These are phyloP conservation scores for Ambrosia hybrid DNA, from an alignment of 140 eudicot genomes.

Conservation along the genomic window DNA sequence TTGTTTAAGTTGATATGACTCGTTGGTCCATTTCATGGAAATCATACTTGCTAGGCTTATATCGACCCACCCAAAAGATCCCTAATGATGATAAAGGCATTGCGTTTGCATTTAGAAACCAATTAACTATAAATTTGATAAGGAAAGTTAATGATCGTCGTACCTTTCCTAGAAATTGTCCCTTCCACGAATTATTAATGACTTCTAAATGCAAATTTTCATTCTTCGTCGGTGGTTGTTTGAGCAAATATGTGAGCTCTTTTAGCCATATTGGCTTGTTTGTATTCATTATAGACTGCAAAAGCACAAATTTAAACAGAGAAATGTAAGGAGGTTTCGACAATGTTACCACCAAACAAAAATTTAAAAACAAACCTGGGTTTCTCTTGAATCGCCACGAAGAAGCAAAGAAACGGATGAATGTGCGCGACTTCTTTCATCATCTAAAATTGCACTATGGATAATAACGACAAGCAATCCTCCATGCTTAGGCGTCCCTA, in stretches of 20 bases:
- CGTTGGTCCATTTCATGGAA: neutral
- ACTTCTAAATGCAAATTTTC: neutral
- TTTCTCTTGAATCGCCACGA: neutral
- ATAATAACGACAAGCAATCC: neutral
- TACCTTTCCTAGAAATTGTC: neutral
- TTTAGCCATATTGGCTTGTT: neutral
- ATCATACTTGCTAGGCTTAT: neutral
- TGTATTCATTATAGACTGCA: neutral
- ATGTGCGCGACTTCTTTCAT: neutral
- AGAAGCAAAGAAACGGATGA: neutral
- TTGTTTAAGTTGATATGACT: neutral
- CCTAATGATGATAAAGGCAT: neutral
- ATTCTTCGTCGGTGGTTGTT: neutral
- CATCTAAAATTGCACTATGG: neutral
- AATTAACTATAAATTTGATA: no score
- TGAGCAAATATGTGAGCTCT: neutral
- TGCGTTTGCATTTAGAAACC: neutral
- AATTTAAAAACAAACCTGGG: neutral
- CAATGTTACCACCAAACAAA: neutral
- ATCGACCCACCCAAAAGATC: neutral
- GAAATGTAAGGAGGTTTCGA: neutral
- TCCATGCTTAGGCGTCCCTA: neutral
- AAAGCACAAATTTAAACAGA: neutral
- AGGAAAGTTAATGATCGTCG: neutral
- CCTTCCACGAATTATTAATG: neutral